Percentiles rank a stretch among this genome's conserved stretches.
Evolutionary conservation across 148 eudicot genomes (phyloP).

Genomic region (Drosera capensis): DNA sequence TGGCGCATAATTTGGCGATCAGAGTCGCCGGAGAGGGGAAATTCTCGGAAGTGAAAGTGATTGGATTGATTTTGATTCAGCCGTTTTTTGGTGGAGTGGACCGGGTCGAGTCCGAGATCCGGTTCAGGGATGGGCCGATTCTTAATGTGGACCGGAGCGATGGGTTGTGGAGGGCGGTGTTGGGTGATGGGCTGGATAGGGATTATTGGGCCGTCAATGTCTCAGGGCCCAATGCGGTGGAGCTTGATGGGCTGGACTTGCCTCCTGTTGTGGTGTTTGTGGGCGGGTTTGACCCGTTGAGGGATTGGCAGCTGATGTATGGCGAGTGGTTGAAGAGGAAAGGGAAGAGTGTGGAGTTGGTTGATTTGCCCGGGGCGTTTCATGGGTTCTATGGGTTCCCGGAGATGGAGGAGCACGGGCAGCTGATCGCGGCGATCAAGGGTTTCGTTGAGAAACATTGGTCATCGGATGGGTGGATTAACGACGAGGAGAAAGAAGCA

Average conservation of each 20-base stretch:
- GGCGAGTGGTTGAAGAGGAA: conserved; percentile 13
- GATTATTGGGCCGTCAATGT: conserved; percentile 51
- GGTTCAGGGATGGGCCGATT: conserved; percentile 20
- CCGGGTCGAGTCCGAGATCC: conserved; percentile 24
- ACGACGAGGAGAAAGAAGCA: too few species aligned
- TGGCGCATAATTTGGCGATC: conserved; percentile 45
- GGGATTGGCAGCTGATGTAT: conserved; percentile 28
- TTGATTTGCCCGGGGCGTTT: conserved; percentile 18
- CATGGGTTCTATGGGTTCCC: conserved; percentile 29
- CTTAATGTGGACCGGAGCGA: conserved; percentile 28
- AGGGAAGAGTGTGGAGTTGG: conserved; percentile 15
- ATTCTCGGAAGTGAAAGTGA: conserved; percentile 23
- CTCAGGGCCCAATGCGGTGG: too few species aligned
- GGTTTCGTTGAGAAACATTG: too few species aligned
- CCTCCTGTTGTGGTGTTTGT: conserved; percentile 19
- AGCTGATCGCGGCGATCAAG: too few species aligned
- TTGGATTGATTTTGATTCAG: conserved; percentile 40
- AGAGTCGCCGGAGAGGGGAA: conserved; percentile 11
- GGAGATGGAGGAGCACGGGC: too few species aligned
- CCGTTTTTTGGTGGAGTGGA: conserved; percentile 70
- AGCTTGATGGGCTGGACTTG: too few species aligned
- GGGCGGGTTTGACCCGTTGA: conserved; percentile 32
- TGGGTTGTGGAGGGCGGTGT: conserved; percentile 43
- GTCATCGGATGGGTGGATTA: too few species aligned
- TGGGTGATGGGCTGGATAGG: conserved; percentile 18